Base-by-base conservation (phyloP, 2,329 filamentous ascomycete species). In the Rosellinia necatrix region DNA sequence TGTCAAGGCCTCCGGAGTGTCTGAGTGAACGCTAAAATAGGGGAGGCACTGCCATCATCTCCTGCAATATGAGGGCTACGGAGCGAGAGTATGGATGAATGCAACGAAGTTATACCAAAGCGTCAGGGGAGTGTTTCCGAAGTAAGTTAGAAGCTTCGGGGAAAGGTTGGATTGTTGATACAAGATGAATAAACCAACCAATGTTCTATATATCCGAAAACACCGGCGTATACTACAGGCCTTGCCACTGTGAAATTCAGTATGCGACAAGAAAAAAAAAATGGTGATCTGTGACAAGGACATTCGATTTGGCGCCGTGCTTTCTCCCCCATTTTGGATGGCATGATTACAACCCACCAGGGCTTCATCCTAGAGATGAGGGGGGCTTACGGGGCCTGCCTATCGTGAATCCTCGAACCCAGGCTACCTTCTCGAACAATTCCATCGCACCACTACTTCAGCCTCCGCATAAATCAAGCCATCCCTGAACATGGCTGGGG, bases 1-100 rank as follows among this genome's bases (percentile, higher is more conserved):
- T 68, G 65, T 63, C 44, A 64, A 58, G 66, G 65, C 62, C 60
- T 58, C 56, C 53, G 54, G 56, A 59, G 44, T 59, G 65, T 65
- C 60, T 64, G 53, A 50, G 64, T 63, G 53, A 60, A 63, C 56
- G 67, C 49, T 54, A 61, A 60, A 58, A 56, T 53, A 49, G 51
- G 62, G 59, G 58, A 52, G 47, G 53, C 53, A 54, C 44, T 46
- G 42, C 44, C 54, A 43, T 54, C 56, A 52, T 49, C 43, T 57
- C 44, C 58, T 55, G 56, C 58, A 55, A 53, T 55, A 53, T 50
- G 58, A 56, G 52, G 53, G 54, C 43, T 43, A 55, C 47, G 49
- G 53, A 51, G 50, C 34, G 41, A 55, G 56, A 58, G 56, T 43
- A 58, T 46, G 59, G 62, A 61, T 47, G 60, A 60, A 57, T 56